A percentile compares a stretch with the other conserved stretches of the same genome.
Conservation (phyloP, 2,329 filamentous ascomycete species). For the Pyrenophora teres region DNA sequence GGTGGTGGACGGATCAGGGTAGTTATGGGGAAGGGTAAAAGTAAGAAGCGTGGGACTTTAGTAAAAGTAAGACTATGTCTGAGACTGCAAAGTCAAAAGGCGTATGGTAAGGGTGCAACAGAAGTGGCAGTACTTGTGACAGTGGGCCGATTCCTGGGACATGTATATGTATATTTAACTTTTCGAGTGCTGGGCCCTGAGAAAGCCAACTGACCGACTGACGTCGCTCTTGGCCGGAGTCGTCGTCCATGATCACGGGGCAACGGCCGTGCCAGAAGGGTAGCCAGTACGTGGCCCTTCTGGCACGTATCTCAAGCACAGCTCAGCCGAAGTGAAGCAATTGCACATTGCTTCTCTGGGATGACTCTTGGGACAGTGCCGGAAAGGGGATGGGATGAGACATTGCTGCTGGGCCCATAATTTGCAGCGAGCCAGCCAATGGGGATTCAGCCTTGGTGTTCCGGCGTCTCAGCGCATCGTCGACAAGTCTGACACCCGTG, state of each 20-base stretch:
- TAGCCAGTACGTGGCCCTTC: conserved; percentile 42
- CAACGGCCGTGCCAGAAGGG: conserved; percentile 38
- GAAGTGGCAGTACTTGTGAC: conserved; percentile 27
- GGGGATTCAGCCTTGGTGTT: conserved; percentile 33
- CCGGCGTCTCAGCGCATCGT: conserved; percentile 38
- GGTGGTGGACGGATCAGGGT: conserved; percentile 4
- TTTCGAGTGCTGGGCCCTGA: conserved; percentile 17
- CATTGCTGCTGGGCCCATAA: conserved; percentile 25
- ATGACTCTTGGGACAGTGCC: conserved; percentile 33
- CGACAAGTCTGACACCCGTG: conserved; percentile 25
- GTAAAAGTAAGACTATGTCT: conserved; percentile 27
- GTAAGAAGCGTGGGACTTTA: conserved; percentile 23
- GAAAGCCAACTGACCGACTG: conserved; percentile 15
- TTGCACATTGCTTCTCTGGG: conserved; percentile 29
- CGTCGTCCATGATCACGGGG: conserved; percentile 34
- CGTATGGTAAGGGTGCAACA: conserved; percentile 23
- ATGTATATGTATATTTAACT: conserved; percentile 31
- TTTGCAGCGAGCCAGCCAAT: conserved; percentile 34
- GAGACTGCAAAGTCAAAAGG: conserved; percentile 25
- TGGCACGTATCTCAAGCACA: conserved; percentile 31
- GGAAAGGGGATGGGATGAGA: conserved; percentile 36
- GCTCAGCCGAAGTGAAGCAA: conserved; percentile 42
- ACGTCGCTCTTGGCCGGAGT: conserved; percentile 20
- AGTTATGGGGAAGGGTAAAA: conserved; percentile 21
- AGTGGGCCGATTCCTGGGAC: conserved; percentile 22